A percentile compares a stretch with the other conserved stretches of the same genome.
Evolutionary conservation across 257 asterid genomes (phyloP).

Genomic region (Asclepias syriaca): DNA sequence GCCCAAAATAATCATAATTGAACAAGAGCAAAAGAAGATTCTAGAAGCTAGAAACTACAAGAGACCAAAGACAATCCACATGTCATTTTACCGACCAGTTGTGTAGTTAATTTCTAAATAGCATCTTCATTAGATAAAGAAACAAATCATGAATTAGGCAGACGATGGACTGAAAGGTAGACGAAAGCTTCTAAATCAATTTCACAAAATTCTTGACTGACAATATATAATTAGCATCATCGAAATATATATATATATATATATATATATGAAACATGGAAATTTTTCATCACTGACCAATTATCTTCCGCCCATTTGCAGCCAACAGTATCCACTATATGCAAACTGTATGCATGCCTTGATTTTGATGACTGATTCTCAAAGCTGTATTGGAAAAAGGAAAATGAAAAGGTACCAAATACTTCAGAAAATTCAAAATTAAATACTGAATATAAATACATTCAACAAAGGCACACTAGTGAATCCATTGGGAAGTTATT

Average conservation of each 20-base stretch:
- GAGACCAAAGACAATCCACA: background rate
- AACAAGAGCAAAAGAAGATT: background rate
- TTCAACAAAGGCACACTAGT: background rate
- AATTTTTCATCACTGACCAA: constrained; percentile 48
- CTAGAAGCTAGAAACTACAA: background rate
- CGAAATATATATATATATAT: background rate
- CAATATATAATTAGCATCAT: background rate
- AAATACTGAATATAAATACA: background rate
- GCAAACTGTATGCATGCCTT: constrained; percentile 87
- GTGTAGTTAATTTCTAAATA: background rate
- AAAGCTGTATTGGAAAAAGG: constrained; percentile 39
- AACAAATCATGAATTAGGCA: background rate
- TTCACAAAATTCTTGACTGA: background rate
- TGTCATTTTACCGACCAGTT: background rate
- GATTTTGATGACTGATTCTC: constrained; percentile 78
- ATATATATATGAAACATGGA: background rate
- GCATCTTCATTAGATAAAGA: background rate
- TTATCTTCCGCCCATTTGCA: constrained; percentile 86
- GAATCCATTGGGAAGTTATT: constrained; percentile 2
- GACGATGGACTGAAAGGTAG: background rate
- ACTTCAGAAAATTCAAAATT: background rate
- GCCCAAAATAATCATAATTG: background rate
- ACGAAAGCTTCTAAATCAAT: background rate
- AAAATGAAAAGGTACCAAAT: constrained; percentile 1
- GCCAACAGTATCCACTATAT: constrained; percentile 79